Conservation (phyloP, 805 yeast species). For the Metschnikowia lunata region DNA sequence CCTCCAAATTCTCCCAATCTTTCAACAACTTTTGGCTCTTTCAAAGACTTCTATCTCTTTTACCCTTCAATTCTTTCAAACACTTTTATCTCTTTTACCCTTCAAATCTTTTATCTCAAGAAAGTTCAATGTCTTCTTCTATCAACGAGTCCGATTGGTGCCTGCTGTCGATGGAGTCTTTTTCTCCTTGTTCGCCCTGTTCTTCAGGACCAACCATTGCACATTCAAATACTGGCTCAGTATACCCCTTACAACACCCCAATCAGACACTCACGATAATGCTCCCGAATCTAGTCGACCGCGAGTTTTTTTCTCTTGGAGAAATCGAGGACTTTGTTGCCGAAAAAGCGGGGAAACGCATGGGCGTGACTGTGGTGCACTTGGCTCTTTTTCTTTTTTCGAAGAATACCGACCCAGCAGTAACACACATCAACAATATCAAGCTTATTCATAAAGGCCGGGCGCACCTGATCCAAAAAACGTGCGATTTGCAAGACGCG, state of each 20-base stretch:
- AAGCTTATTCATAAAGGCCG: constrained; percentile 16
- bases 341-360: background rate
- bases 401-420: constrained; percentile 2
- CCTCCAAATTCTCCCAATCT: no score
- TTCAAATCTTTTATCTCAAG: no score
- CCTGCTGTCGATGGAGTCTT: background rate
- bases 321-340: constrained; percentile 11
- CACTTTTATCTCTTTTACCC: no score
- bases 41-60: no score
- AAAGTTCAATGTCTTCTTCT: no score
- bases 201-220: constrained; percentile 5
- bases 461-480: constrained; percentile 8
- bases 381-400: constrained; percentile 13
- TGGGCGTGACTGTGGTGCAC: constrained; percentile 8
- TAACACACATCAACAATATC: constrained; percentile 8
- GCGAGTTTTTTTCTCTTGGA: background rate
- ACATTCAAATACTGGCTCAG: no score
- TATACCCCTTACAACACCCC: background rate
- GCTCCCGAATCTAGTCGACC: constrained; percentile 14
- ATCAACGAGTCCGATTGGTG: no score
- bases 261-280: constrained; percentile 5
- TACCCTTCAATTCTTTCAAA: no score
- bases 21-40: no score
- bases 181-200: constrained; percentile 17
- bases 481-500: constrained; percentile 6